Percentiles rank a stretch among this genome's conserved stretches.
These are phyloP conservation scores for Phlyctochytrium arcticum DNA, from an alignment of 192 early-diverging fungal species.

Conservation along the genomic window DNA sequence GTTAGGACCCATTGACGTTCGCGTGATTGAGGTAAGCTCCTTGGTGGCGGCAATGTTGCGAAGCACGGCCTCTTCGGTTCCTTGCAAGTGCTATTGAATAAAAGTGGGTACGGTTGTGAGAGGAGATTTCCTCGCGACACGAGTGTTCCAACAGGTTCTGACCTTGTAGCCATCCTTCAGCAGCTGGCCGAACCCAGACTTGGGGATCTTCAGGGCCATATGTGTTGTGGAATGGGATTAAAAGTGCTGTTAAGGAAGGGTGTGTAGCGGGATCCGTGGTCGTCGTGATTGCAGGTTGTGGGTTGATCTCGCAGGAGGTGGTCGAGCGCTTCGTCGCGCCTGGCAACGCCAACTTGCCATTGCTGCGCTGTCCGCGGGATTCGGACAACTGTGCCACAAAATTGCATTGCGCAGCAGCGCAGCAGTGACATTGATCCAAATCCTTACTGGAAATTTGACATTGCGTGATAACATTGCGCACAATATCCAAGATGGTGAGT, in stretches of 20 bases:
- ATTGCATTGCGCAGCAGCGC: no score
- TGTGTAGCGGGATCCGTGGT: background rate
- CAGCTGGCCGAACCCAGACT: slow-evolving; percentile 74
- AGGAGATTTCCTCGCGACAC: background rate
- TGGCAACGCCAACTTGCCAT: no score
- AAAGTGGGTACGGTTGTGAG: slow-evolving; percentile 1
- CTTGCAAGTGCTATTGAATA: slow-evolving; percentile 74
- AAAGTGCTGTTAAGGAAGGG: background rate
- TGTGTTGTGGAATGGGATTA: background rate
- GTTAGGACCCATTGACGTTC: slow-evolving; percentile 95
- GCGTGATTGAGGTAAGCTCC: slow-evolving; percentile 87
- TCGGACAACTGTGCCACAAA: background rate
- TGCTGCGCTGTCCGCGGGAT: no score
- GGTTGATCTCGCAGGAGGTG: no score
- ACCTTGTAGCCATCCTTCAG: slow-evolving; percentile 96
- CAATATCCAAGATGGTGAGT: no score
- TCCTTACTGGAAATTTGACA: no score
- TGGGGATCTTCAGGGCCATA: slow-evolving; percentile 90
- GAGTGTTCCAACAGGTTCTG: background rate
- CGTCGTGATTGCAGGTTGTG: no score
- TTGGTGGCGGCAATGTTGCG: slow-evolving; percentile 93
- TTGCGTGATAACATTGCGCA: no score
- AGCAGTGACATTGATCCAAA: no score
- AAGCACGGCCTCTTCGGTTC: slow-evolving; percentile 91
- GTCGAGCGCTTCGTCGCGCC: background rate